A percentile compares a stretch with the other conserved stretches of the same genome.
Conservation (phyloP, 306 rosid genomes). For the Astragalus glycyphyllos region DNA sequence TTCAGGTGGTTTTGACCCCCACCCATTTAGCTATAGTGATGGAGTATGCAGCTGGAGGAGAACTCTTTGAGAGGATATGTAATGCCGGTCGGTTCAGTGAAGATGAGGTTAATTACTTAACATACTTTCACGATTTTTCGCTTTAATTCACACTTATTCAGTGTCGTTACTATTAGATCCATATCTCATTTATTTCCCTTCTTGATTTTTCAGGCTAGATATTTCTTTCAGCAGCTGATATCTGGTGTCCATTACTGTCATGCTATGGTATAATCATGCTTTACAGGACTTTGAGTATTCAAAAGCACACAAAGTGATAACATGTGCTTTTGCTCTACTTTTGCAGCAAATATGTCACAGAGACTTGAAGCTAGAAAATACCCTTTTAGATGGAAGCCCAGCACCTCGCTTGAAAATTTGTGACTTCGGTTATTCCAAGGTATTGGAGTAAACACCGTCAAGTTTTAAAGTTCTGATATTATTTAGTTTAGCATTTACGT, state of each 20-base stretch:
- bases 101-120: constrained; percentile 62
- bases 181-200: constrained; percentile 27
- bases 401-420: constrained; percentile 84
- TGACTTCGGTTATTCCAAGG: constrained; percentile 85
- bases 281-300: not conserved
- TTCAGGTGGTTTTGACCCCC: constrained; percentile 75
- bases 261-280: constrained; percentile 56
- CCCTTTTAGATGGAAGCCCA: constrained; percentile 80
- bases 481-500: not conserved
- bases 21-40: constrained; percentile 73
- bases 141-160: constrained; percentile 8
- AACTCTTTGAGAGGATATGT: constrained; percentile 78
- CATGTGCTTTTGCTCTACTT: constrained; percentile 13
- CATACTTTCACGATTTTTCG: constrained; percentile 19
- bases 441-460: constrained; percentile 4
- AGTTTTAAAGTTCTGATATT: constrained; percentile 14
- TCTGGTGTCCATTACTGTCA: constrained; percentile 78
- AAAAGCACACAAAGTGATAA: constrained; percentile 13
- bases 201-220: constrained; percentile 63
- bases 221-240: constrained; percentile 84
- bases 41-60: constrained; percentile 89
- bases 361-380: constrained; percentile 73
- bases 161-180: constrained; percentile 1
- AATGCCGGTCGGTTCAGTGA: constrained; percentile 81
- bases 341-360: constrained; percentile 77